These are phyloP conservation scores for Trypanosoma rangeli DNA, from an alignment of 208 protist species.

Conservation along the genomic window DNA sequence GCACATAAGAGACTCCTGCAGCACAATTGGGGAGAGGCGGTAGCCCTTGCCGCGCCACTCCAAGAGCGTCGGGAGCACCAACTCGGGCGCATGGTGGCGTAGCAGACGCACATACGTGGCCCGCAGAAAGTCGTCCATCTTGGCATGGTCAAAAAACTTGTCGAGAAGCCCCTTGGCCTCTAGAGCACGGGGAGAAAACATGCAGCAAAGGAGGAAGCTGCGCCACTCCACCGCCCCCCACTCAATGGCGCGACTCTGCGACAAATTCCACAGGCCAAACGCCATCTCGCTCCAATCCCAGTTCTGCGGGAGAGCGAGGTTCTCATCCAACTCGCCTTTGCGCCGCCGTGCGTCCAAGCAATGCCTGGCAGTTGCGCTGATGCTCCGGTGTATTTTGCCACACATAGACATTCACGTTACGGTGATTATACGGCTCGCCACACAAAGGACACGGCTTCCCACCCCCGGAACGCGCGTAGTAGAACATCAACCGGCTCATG, in stretches of 20 bases:
- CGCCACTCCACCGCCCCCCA: conserved; percentile 88
- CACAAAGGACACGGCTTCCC: conserved; percentile 78
- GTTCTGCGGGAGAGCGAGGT: conserved; percentile 67
- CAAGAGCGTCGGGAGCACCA: conserved; percentile 37
- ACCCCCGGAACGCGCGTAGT: conserved; percentile 76
- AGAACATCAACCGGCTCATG: conserved; percentile 90
- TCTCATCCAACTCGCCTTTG: conserved; percentile 84
- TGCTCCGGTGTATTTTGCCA: conserved; percentile 81
- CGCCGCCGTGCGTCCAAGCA: conserved; percentile 51
- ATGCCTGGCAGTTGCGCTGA: conserved; percentile 78
- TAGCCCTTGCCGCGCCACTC: conserved; percentile 35
- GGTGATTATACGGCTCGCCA: conserved; percentile 86
- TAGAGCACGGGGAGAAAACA: conserved; percentile 70
- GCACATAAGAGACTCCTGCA: conserved; percentile 86
- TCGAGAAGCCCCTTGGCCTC: conserved; percentile 69
- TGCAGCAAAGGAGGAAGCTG: conserved; percentile 82
- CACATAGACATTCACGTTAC: conserved; percentile 76
- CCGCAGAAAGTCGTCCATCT: conserved; percentile 88
- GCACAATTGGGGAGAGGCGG: conserved; percentile 69
- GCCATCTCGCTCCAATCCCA: conserved; percentile 70
- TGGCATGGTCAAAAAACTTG: conserved; percentile 30
- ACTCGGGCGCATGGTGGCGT: conserved; percentile 68
- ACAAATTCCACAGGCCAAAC: conserved; percentile 68
- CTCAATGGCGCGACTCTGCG: conserved; percentile 66
- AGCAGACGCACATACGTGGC: conserved; percentile 76